Conservation (phyloP, 352 stramenopile genomes). For the Globisporangium acanthophoron region DNA sequence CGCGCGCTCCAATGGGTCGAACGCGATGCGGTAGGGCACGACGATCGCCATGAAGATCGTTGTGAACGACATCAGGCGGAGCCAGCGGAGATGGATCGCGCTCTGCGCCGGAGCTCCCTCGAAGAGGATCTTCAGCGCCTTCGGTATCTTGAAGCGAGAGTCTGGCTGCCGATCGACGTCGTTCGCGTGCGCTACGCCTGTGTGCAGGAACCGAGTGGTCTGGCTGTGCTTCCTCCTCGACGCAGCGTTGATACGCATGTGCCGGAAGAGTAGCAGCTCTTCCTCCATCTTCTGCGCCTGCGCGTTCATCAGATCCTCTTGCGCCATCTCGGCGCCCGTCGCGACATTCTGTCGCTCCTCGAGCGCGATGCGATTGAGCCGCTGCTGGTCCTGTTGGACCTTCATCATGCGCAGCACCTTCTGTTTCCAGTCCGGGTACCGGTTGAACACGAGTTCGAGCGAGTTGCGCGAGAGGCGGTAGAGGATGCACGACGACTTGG, state of each 20-base stretch:
- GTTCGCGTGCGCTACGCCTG: slow-evolving; percentile 7
- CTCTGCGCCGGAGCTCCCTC: slow-evolving; percentile 34
- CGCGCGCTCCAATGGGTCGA: slow-evolving; percentile 27
- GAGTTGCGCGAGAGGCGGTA: slow-evolving; percentile 64
- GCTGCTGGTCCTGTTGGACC: slow-evolving; percentile 46
- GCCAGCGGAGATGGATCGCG: slow-evolving; percentile 35
- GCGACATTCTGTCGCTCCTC: slow-evolving; percentile 36
- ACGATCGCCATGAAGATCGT: slow-evolving; percentile 39
- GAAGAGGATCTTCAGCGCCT: slow-evolving; percentile 25
- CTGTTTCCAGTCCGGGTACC: slow-evolving; percentile 64
- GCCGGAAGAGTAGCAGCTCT: slow-evolving; percentile 25
- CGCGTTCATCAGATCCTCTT: slow-evolving; percentile 28
- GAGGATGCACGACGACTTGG: slow-evolving; percentile 62
- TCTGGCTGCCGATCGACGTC: not conserved
- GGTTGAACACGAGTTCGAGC: slow-evolving; percentile 62
- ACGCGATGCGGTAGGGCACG: slow-evolving; percentile 40
- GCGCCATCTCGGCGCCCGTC: slow-evolving; percentile 21
- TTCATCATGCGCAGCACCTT: slow-evolving; percentile 63
- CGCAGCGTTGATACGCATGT: slow-evolving; percentile 23
- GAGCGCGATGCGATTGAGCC: slow-evolving; percentile 33
- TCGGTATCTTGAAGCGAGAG: not conserved
- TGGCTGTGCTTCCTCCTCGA: slow-evolving; percentile 13
- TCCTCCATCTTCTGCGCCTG: slow-evolving; percentile 32
- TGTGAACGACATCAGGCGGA: slow-evolving; percentile 22
- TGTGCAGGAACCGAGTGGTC: slow-evolving; percentile 5